Conservation (phyloP, 2,329 filamentous ascomycete species). For the Calonectria ilicicola region DNA sequence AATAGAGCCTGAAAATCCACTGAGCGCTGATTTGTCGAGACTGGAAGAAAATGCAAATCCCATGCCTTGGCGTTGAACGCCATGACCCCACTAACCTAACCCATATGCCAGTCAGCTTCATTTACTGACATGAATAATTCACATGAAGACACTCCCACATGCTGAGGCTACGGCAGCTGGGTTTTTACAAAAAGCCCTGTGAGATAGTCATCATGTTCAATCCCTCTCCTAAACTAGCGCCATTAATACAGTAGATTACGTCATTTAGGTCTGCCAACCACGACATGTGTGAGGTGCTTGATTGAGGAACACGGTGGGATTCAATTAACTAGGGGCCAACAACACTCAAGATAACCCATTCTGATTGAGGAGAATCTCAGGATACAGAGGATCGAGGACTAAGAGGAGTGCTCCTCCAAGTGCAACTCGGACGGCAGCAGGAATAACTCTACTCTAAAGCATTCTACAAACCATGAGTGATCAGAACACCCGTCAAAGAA, state of each 20-base stretch:
- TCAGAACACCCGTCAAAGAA: background rate
- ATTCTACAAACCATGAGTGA: slow-evolving; percentile 27
- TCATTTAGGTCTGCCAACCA: background rate
- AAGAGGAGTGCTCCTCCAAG: background rate
- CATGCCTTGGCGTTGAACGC: no score
- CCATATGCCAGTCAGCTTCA: background rate
- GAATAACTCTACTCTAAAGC: slow-evolving; percentile 34
- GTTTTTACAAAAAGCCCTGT: background rate
- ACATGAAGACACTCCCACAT: background rate
- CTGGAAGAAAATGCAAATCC: no score
- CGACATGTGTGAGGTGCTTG: background rate
- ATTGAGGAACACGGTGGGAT: background rate
- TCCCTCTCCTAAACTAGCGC: background rate
- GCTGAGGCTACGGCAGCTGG: background rate
- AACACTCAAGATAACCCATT: background rate
- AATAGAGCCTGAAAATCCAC: slow-evolving; percentile 6
- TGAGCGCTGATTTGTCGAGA: background rate
- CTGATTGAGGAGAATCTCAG: background rate
- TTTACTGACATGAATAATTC: background rate
- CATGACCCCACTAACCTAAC: background rate
- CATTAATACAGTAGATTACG: background rate
- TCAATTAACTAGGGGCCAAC: background rate
- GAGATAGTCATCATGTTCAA: background rate
- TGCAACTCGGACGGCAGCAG: slow-evolving; percentile 6
- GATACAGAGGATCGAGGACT: background rate